These are phyloP conservation scores for Fusarium staphyleae DNA, from an alignment of 2,329 filamentous ascomycete genomes.

Conservation along the genomic window DNA sequence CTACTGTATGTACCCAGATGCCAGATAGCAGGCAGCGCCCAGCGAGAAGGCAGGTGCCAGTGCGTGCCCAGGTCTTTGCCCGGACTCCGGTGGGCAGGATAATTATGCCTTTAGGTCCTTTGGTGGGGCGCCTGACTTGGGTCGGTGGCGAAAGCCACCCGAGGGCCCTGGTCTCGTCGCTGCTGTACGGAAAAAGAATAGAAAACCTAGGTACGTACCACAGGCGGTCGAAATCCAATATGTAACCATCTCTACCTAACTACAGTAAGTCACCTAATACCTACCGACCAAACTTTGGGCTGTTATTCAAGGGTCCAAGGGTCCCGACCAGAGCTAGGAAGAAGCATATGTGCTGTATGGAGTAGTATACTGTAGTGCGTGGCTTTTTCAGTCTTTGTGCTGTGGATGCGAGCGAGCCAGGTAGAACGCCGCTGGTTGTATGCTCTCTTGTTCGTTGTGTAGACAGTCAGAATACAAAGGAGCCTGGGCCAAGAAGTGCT, in stretches of 20 bases:
- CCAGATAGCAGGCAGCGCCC: background rate
- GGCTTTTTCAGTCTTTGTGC: slow-evolving; percentile 16
- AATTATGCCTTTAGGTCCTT: slow-evolving; percentile 35
- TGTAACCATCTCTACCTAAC: slow-evolving; percentile 5
- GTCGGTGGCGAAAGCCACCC: slow-evolving; percentile 43
- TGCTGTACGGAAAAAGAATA: slow-evolving; percentile 23
- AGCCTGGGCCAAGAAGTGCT: background rate
- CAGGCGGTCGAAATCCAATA: slow-evolving; percentile 10
- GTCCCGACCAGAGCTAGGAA: slow-evolving; percentile 26
- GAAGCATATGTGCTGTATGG: background rate
- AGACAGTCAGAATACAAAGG: background rate
- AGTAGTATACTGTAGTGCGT: background rate
- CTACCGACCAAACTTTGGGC: slow-evolving; percentile 3
- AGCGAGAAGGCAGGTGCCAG: slow-evolving; percentile 21
- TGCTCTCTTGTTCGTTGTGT: background rate
- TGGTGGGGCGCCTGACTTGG: slow-evolving; percentile 47
- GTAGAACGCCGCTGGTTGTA: background rate
- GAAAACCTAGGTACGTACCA: slow-evolving; percentile 22
- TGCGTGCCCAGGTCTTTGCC: slow-evolving; percentile 22
- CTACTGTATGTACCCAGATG: no score
- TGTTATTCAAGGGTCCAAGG: slow-evolving; percentile 34
- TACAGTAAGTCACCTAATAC: no score
- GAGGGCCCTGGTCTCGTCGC: slow-evolving; percentile 18
- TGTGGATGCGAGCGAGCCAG: slow-evolving; percentile 1
- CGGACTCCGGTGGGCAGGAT: slow-evolving; percentile 10